Evolutionary conservation across 345 rosid genomes (phyloP), one percentile per base, ranked within the genome.

Genomic region (Litchi chinensis): DNA sequence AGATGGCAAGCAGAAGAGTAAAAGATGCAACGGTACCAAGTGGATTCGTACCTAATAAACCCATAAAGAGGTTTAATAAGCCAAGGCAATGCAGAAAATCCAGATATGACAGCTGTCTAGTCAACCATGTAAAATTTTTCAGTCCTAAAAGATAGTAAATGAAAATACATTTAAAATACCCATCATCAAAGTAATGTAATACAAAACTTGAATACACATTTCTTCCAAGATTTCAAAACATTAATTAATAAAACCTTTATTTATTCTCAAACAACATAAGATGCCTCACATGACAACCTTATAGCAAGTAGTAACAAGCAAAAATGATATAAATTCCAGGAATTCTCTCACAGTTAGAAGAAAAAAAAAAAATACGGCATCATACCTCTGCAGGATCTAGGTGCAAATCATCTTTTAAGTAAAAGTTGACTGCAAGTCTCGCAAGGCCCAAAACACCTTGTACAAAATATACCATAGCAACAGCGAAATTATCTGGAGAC

Each of bases 351-450:
- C 19, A 76, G n/a, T 18, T 13, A 19, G 54, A 46, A 54, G 24
- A 64, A 12, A 8, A 48, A 26, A 28, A 18, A 26, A 59, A 40
- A 68, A 0, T 10, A 75, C 10, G 68, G 80, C 76, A 79, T 50
- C 77, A 82, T 86, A 93, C 99, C 95, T 96, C 99, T 12, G 99
- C 99, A 76, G 99, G 98, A 86, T 96, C 98, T 76, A 96, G 92
- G 87, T 89, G 98, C 86, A 96, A 81, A 81, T 94, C 98, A 84
- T 96, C 98, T 86, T 96, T 96, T 41, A 96, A 75, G 83, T 94
- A 96, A 84, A 93, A 96, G 82, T 88, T 93, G 80, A 94, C 99
- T 63, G 99, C 98, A 2, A 96, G 98, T 80, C 98, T 88, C 0
- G 99, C 80, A 52, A 96, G 95, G 63, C 98, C 97, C 83, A 96